Conservation (phyloP, 768 basidiomycete species). For the Boletus barrowsii region DNA sequence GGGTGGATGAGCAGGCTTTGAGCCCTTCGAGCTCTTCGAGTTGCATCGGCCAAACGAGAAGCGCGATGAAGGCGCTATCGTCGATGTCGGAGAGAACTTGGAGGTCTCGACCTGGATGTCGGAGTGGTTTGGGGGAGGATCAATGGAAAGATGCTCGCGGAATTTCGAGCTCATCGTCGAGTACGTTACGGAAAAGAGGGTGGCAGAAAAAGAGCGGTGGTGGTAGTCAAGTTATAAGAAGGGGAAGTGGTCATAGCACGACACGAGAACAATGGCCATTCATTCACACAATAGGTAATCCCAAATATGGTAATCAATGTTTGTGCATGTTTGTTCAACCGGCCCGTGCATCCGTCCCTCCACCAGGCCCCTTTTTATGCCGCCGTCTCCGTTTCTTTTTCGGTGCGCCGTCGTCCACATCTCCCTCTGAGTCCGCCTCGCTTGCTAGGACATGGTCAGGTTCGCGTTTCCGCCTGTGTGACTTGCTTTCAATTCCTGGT, state of each 20-base stretch:
- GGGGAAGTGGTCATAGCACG: not conserved
- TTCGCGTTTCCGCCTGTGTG: conserved; percentile 19
- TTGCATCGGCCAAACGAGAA: conserved; percentile 22
- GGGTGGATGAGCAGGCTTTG: not conserved
- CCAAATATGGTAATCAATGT: conserved; percentile 16
- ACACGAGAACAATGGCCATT: conserved; percentile 19
- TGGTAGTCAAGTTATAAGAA: conserved; percentile 5
- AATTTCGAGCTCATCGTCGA: conserved; percentile 29
- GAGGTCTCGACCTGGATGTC: conserved; percentile 31
- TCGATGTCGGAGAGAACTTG: conserved; percentile 45
- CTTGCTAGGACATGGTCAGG: conserved; percentile 1
- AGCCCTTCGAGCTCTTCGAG: conserved; percentile 9
- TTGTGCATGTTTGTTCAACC: not conserved
- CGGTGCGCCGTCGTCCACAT: conserved; percentile 8
- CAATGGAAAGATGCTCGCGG: conserved; percentile 30
- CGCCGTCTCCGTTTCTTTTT: conserved; percentile 42
- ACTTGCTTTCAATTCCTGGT: not conserved
- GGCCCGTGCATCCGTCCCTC: not conserved
- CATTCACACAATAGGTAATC: conserved; percentile 12
- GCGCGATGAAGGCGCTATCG: conserved; percentile 28
- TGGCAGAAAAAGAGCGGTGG: conserved; percentile 10
- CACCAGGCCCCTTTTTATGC: conserved; percentile 34
- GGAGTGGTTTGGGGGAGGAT: conserved; percentile 6
- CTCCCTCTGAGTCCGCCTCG: conserved; percentile 4
- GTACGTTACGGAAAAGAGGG: not conserved